These are phyloP conservation scores for Speleostelium caveatum DNA, from an alignment of 78 protist species.

Conservation along the genomic window DNA sequence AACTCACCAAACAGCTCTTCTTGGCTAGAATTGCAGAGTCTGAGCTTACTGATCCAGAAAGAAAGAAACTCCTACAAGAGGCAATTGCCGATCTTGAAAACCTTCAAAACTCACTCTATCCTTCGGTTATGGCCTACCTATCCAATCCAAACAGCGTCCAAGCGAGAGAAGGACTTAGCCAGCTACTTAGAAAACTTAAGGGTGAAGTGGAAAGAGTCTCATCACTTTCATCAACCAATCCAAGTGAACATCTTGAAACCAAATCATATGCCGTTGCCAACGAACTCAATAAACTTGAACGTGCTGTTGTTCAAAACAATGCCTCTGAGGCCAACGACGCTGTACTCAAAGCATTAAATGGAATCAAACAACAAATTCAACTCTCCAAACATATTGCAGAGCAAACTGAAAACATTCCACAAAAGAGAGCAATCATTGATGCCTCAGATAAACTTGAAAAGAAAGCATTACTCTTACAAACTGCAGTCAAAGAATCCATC, in stretches of 20 bases:
- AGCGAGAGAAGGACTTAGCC: constrained; percentile 15
- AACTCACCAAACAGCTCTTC: constrained; percentile 35
- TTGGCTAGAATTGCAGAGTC: constrained; percentile 69
- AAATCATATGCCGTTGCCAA: constrained; percentile 59
- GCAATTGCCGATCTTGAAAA: constrained; percentile 39
- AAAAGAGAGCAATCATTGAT: constrained; percentile 44
- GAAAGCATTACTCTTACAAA: constrained; percentile 36
- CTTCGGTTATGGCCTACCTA: constrained; percentile 54
- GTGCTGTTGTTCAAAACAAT: constrained; percentile 28
- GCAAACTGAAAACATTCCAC: constrained; percentile 36
- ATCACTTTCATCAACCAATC: constrained; percentile 12
- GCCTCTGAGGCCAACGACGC: constrained; percentile 39
- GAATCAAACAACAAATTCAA: constrained; percentile 77
- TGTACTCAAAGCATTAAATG: constrained; percentile 30
- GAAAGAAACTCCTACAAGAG: constrained; percentile 46
- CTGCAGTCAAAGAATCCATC: constrained; percentile 63
- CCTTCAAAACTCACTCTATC: constrained; percentile 21
- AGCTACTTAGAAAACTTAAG: constrained; percentile 7
- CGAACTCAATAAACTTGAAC: constrained; percentile 33
- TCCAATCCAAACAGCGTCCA: constrained; percentile 25
- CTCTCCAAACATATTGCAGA: constrained; percentile 71
- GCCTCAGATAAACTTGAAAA: constrained; percentile 50
- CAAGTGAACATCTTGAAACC: constrained; percentile 49
- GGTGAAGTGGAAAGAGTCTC: constrained; percentile 52
- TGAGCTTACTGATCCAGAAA: constrained; percentile 62